Conservation (phyloP, 805 yeast genomes). For the Monosporozyma solicola region DNA sequence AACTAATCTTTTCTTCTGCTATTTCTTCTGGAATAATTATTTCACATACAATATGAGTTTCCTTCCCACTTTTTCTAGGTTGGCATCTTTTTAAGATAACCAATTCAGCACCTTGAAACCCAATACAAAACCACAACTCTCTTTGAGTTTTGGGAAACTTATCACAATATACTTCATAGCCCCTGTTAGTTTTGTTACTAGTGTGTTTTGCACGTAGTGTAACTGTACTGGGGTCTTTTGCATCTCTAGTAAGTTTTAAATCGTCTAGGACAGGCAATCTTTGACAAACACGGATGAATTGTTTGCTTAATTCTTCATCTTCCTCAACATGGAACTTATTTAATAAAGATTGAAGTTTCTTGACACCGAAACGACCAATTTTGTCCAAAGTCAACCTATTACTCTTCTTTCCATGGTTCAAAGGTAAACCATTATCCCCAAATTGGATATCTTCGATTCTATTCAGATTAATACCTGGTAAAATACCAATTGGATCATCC, state of each 20-base stretch:
- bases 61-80: constrained; percentile 36
- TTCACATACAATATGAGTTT: constrained; percentile 31
- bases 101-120: constrained; percentile 44
- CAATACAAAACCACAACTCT: constrained; percentile 85
- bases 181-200: constrained; percentile 39
- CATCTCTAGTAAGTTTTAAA: constrained; percentile 30
- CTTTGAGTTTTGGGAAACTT: constrained; percentile 84
- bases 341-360: constrained; percentile 19
- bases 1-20: constrained; percentile 36
- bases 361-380: constrained; percentile 36
- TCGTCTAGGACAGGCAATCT: constrained; percentile 52
- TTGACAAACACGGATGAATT: constrained; percentile 44
- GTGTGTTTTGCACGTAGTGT: constrained; percentile 44
- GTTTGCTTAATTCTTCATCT: constrained; percentile 33
- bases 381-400: constrained; percentile 28
- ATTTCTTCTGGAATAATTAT: constrained; percentile 44
- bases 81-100: constrained; percentile 66
- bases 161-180: constrained; percentile 65
- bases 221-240: constrained; percentile 31
- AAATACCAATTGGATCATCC: constrained; percentile 50
- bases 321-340: constrained; percentile 32
- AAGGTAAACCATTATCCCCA: constrained; percentile 16
- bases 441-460: constrained; percentile 18
- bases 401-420: constrained; percentile 3
- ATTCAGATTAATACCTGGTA: constrained; percentile 33